Conservation (phyloP, 768 basidiomycete species). For the Russula sp. region DNA sequence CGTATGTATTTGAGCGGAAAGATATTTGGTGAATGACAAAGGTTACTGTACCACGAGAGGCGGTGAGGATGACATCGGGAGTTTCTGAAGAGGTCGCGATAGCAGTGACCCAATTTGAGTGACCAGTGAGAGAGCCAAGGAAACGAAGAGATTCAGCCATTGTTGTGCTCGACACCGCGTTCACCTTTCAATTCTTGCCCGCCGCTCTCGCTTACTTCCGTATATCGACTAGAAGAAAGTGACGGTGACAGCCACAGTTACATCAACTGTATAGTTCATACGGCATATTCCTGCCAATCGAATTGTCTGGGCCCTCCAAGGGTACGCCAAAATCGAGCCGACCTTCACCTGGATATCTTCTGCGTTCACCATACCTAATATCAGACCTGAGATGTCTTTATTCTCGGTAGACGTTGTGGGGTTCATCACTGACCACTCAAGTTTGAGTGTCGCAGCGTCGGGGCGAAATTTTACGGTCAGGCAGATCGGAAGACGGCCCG, state of each 20-base stretch:
- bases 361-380: neutral
- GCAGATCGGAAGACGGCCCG: constrained; percentile 6
- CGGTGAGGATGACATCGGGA: constrained; percentile 98
- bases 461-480: too few species aligned
- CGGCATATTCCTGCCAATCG: neutral
- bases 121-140: constrained; percentile 86
- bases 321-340: neutral
- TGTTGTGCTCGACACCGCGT: constrained; percentile 4
- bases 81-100: constrained; percentile 98
- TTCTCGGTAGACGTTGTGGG: neutral
- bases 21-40: neutral
- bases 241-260: constrained; percentile 21
- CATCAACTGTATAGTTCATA: constrained; percentile 21
- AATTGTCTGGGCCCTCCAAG: too few species aligned
- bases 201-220: neutral
- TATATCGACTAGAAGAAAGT: neutral
- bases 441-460: too few species aligned
- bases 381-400: neutral
- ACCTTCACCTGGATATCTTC: neutral
- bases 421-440: neutral
- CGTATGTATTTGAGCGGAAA: constrained; percentile 21
- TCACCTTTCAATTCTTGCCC: neutral
- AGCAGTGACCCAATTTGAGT: constrained; percentile 97
- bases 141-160: constrained; percentile 23
- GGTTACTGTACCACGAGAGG: constrained; percentile 75